phyloP scores from a whole-genome alignment of 2,329 filamentous ascomycete genomes.

The Tolypocladium ovalisporum region DNA sequence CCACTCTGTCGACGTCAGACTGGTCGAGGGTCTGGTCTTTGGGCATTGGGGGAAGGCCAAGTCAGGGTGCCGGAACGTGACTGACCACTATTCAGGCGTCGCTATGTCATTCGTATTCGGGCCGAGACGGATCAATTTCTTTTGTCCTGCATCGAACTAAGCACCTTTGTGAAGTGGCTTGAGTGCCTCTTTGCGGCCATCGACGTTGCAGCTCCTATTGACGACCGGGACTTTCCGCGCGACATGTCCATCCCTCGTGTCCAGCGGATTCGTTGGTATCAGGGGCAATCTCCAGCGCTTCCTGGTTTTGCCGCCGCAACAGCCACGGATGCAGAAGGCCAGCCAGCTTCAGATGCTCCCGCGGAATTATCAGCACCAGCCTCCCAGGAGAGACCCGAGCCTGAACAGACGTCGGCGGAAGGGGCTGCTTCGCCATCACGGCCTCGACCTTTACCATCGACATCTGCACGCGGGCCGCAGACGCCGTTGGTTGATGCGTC shows the following conservation, averaged over 20 bases:
- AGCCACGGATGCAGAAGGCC: not conserved
- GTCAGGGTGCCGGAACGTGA: not conserved
- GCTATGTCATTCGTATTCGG: constrained; percentile 60
- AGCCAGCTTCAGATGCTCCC: not conserved
- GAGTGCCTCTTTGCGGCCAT: constrained; percentile 62
- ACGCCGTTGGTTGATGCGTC: constrained; percentile 2
- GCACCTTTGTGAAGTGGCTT: constrained; percentile 58
- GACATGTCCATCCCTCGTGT: constrained; percentile 52
- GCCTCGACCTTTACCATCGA: constrained; percentile 2
- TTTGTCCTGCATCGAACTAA: constrained; percentile 52
- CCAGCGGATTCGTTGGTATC: constrained; percentile 40
- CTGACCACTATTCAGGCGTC: constrained; percentile 28
- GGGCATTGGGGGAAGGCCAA: not conserved
- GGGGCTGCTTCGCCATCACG: not conserved
- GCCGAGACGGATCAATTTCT: constrained; percentile 66
- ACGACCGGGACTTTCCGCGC: constrained; percentile 55
- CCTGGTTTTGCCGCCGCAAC: constrained; percentile 3
- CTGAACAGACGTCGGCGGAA: constrained; percentile 2
- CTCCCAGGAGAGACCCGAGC: not conserved
- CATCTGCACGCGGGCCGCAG: not conserved
- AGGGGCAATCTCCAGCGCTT: constrained; percentile 23
- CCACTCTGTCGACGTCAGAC: not conserved
- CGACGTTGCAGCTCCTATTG: constrained; percentile 57
- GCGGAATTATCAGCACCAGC: not conserved
- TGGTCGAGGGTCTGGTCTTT: not conserved